phyloP scores from a whole-genome alignment of 1,139 yeast genomes.

The Blastobotrys ciferrii region DNA sequence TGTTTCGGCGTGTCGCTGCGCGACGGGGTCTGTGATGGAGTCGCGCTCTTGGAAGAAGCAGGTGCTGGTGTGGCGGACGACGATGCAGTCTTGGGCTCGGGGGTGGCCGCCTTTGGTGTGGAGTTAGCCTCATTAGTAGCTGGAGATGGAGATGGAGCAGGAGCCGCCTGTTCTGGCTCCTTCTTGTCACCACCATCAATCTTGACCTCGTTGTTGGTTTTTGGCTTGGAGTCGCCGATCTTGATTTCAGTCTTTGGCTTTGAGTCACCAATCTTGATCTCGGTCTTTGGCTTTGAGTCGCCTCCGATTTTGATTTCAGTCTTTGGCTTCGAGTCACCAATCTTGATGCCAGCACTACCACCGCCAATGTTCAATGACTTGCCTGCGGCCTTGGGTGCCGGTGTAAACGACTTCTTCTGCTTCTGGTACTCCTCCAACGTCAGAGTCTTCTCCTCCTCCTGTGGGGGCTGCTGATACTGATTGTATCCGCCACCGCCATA shows the following conservation, averaged over 20 bases:
- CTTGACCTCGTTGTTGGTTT: conserved; percentile 27
- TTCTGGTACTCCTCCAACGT: conserved; percentile 85
- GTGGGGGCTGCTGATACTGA: conserved; percentile 32
- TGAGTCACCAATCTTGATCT: conserved; percentile 14
- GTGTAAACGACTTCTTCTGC: conserved; percentile 49
- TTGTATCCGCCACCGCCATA: conserved; percentile 34
- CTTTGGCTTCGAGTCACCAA: conserved; percentile 13
- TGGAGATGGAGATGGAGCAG: conserved; percentile 37
- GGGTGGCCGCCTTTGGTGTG: conserved; percentile 27
- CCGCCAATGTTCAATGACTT: conserved; percentile 15
- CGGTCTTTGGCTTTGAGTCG: conserved; percentile 21
- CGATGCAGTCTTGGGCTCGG: conserved; percentile 29
- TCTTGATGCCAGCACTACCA: conserved; percentile 9
- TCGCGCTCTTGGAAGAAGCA: conserved; percentile 13
- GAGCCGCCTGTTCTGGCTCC: conserved; percentile 41
- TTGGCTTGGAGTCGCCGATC: conserved; percentile 14
- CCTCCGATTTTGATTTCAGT: conserved; percentile 18
- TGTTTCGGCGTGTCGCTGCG: conserved; percentile 25
- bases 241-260: conserved; percentile 13
- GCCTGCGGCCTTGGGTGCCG: conserved; percentile 29
- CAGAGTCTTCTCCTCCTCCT: conserved; percentile 52
- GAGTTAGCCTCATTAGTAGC: conserved; percentile 29
- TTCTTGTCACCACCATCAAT: conserved; percentile 28
- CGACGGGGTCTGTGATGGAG: conserved; percentile 21
- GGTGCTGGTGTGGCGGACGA: conserved; percentile 16